Evolutionary conservation across 169 alveolate genomes (phyloP), one percentile per base, ranked within the genome.

Genomic region (Eimeria brunetti): DNA sequence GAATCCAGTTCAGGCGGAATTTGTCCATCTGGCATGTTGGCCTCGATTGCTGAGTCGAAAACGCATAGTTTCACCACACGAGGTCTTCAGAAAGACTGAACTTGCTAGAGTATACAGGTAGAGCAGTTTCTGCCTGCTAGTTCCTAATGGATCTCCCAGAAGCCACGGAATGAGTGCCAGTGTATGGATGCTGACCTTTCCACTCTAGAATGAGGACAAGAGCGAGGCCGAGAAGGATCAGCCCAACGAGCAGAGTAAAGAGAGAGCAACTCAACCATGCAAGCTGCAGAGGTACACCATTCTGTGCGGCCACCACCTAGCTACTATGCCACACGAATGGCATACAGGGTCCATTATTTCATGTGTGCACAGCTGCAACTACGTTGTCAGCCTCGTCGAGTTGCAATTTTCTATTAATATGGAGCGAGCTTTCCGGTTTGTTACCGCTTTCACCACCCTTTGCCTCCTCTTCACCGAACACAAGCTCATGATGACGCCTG

Each of bases 401-500:
- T 38, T 69, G 33, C 83, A 73, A 38, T 38, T 36, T 36, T 36
- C 56, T 38, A 38, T 18, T 73, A 36, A 36, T 73, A 22, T 12
- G 38, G 53, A n/a, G 53, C 53, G 41, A 56, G 4, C 1, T 73
- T 73, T n/a, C 60, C 30, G 46, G 18, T 41, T 38, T 16, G 51
- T 41, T 62, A 86, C 93, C 93, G 76, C 84, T 60, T 86, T 86
- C 51, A 86, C 83, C 67, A 86, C 93, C 53, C 83, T 60, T n/a
- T 86, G 93, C 58, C 93, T 86, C 67, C 93, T 86, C 46, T 86
- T 86, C 64, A 86, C 75, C 49, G 93, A 86, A 46, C 93, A 86
- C 83, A 86, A 64, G 27, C 93, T 86, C 93, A 86, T 86, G 93
- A 86, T 86, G 20, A 86, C 93, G 33, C 93, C 93, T 86, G 93